A percentile compares a stretch with the other conserved stretches of the same genome.
phyloP scores from a whole-genome alignment of 2,329 filamentous ascomycete genomes.

The Lasiodiplodia theobromae region DNA sequence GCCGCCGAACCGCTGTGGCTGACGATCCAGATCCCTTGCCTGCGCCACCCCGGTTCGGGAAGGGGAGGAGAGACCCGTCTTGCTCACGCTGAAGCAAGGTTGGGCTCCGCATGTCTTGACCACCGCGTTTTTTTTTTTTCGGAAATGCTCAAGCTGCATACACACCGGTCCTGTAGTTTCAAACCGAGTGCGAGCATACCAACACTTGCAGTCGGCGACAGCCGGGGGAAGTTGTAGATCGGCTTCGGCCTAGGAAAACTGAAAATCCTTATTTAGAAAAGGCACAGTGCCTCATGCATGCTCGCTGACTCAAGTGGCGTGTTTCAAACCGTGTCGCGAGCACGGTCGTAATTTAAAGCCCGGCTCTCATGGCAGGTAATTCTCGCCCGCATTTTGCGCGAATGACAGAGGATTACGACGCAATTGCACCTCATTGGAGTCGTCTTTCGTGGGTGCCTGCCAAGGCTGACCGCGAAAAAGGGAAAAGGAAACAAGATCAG shows the following conservation, averaged over 20 bases:
- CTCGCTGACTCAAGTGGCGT: conserved; percentile 12
- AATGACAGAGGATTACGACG: not conserved
- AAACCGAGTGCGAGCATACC: not conserved
- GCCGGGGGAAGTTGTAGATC: not conserved
- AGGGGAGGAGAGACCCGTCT: too few relatives aligned
- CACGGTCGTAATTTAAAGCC: not conserved
- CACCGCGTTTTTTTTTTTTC: not conserved
- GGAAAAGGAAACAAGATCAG: not conserved
- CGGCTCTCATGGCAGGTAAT: not conserved
- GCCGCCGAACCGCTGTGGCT: not conserved
- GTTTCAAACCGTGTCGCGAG: conserved; percentile 15
- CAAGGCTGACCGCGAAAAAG: not conserved
- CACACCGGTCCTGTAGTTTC: not conserved
- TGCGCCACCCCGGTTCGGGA: not conserved
- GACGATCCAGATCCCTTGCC: not conserved
- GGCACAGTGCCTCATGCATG: conserved; percentile 6
- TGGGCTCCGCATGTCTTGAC: too few relatives aligned
- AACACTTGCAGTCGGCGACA: not conserved
- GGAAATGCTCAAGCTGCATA: not conserved
- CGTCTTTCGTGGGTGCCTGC: not conserved
- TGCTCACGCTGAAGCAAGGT: too few relatives aligned
- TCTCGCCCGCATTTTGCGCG: not conserved
- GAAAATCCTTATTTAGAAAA: not conserved
- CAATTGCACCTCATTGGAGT: not conserved
- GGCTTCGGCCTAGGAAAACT: not conserved